Base-by-base conservation (phyloP, 1,139 yeast species). In the Candida sp. region DNA sequence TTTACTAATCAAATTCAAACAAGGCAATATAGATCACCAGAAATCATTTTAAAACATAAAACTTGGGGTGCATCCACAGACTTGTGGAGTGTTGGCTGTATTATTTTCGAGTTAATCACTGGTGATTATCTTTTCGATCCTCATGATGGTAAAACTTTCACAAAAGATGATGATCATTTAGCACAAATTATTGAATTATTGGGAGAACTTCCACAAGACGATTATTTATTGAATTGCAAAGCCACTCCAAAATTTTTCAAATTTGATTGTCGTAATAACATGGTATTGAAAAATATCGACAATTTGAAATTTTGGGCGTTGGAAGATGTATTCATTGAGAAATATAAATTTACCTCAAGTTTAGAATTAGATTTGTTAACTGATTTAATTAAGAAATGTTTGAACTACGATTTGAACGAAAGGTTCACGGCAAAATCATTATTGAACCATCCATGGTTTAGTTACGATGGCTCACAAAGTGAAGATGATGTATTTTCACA, bases 91-190 rank as follows among this genome's bases (percentile, higher is more conserved):
- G 69, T 82, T 59, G 95, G 91, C 0, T 88, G 96, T 65, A 72
- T 89, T 54, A 68, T 84, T 5, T 88, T 88, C 60, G 96, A 88
- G 64, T 71, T 88, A 35, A 65, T 88, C 42, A 87, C 96, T 3
- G 95, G 95, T 4, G 96, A 89, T 61, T 88, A 84, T 56, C 64
- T 88, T 42, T 89, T 88, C 63, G 95, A 87, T 58, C 96, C 96
- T 8, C 85, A 81, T 45, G 77, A 75, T 43, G 89, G 90, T 6
- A 67, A 69, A 43, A 56, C 62, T 12, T 87, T 84, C 57, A 66
- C 75, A 46, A 85, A 86, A 58, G 90, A 87, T 59, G 96, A 88
- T 53, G 96, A 88, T 61, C 96, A 88, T 61, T 63, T 88, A 51
- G 96, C 95, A 0, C 96, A 87, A 57, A 82, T 84, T 22, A 75